Conservation (phyloP, 2,329 filamentous ascomycete species). For the Aspergillus sojae region DNA sequence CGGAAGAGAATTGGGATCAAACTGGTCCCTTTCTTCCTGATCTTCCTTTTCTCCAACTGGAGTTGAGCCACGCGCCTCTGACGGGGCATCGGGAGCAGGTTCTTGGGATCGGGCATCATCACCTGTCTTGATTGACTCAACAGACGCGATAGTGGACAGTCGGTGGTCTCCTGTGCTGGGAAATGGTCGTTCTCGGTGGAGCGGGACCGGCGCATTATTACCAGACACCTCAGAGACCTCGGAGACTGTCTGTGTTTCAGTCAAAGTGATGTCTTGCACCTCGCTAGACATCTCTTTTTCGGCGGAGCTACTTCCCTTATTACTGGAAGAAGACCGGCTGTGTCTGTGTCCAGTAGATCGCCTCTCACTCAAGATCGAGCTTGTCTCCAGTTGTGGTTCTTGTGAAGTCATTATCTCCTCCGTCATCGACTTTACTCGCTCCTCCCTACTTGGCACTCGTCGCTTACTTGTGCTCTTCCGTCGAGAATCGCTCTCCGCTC, state of each 20-base stretch:
- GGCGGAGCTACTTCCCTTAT: constrained; percentile 10
- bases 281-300: constrained; percentile 24
- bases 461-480: constrained; percentile 27
- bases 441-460: constrained; percentile 24
- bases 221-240: constrained; percentile 42
- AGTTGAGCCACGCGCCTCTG: constrained; percentile 25
- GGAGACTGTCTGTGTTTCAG: constrained; percentile 34
- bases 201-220: constrained; percentile 42
- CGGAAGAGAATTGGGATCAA: constrained; percentile 46
- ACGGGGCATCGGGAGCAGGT: constrained; percentile 21
- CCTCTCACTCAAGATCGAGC: constrained; percentile 16
- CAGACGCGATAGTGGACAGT: constrained; percentile 62
- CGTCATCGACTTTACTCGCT: constrained; percentile 17
- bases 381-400: constrained; percentile 10
- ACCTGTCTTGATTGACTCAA: constrained; percentile 52
- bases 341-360: constrained; percentile 17
- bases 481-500: constrained; percentile 29
- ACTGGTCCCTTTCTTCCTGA: constrained; percentile 50
- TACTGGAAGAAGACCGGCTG: constrained; percentile 19
- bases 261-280: constrained; percentile 30
- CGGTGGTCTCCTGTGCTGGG: constrained; percentile 56
- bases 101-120: constrained; percentile 23
- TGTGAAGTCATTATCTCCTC: constrained; percentile 14
- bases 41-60: constrained; percentile 25
- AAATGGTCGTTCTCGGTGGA: constrained; percentile 49